Conservation (phyloP, 371 early-diverging fungal species). For the Mortierella sp. region DNA sequence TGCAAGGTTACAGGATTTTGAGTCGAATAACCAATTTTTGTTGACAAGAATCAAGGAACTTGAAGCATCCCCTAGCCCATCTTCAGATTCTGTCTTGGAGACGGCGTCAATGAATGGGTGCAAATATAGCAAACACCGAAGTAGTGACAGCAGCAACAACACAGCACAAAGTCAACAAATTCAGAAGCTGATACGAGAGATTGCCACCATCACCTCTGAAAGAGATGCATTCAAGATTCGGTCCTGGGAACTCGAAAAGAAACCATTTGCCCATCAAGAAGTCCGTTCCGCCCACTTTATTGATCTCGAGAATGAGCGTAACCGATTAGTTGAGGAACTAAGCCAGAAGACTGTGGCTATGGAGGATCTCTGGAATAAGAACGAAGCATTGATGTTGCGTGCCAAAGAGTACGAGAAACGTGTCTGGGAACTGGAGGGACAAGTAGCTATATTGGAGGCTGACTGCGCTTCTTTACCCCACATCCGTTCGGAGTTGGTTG, state of each 20-base stretch:
- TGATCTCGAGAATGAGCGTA: constrained; percentile 54
- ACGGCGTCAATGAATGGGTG: constrained; percentile 37
- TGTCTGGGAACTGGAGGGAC: constrained; percentile 53
- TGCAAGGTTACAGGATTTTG: constrained; percentile 44
- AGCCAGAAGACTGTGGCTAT: constrained; percentile 49
- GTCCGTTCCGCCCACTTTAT: constrained; percentile 36
- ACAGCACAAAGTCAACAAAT: constrained; percentile 31
- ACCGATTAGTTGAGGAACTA: constrained; percentile 46
- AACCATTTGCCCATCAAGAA: constrained; percentile 37
- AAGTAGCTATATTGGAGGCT: constrained; percentile 34
- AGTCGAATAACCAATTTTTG: constrained; percentile 44
- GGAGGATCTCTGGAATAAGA: constrained; percentile 53
- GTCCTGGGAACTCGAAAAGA: constrained; percentile 47
- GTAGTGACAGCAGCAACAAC: not conserved
- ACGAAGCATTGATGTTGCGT: constrained; percentile 41
- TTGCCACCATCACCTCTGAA: constrained; percentile 37
- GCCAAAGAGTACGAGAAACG: constrained; percentile 54
- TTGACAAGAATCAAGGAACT: constrained; percentile 48
- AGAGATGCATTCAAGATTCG: constrained; percentile 51
- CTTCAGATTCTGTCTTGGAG: constrained; percentile 39
- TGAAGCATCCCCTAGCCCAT: constrained; percentile 35
- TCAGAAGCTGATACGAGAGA: constrained; percentile 35
- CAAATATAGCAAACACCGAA: constrained; percentile 14
- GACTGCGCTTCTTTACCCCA: constrained; percentile 26
- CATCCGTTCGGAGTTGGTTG: constrained; percentile 40